Evolutionary conservation across 305 asterid species (phyloP).

Genomic region (Fraxinus ornus): DNA sequence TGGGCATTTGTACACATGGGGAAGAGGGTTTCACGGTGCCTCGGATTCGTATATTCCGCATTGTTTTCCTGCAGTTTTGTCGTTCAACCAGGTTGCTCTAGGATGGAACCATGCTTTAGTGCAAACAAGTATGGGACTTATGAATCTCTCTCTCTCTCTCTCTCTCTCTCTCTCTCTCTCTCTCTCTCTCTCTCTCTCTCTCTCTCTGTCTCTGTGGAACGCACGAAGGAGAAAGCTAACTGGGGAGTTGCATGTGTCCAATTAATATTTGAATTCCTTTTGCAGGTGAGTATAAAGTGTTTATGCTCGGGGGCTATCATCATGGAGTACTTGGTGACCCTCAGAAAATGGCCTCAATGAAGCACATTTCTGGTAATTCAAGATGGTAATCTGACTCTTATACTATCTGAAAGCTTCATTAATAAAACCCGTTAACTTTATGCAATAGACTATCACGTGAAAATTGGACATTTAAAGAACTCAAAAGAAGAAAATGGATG

Average conservation of each 20-base stretch:
- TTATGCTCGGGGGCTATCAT: conserved; percentile 77
- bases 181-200: no score
- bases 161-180: not conserved
- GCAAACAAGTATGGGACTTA: conserved; percentile 45
- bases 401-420: not conserved
- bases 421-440: not conserved
- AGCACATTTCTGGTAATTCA: conserved; percentile 33
- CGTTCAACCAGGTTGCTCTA: conserved; percentile 51
- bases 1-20: conserved; percentile 73
- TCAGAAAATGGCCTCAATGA: conserved; percentile 29
- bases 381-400: conserved; percentile 3
- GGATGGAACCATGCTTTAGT: conserved; percentile 91
- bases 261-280: not conserved
- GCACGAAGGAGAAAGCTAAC: not conserved
- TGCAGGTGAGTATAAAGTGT: conserved; percentile 52
- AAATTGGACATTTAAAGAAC: not conserved
- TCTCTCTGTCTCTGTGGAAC: no score
- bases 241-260: not conserved
- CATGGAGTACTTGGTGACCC: conserved; percentile 55
- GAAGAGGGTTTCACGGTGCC: conserved; percentile 66
- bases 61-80: conserved; percentile 26
- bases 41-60: conserved; percentile 48
- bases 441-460: not conserved
- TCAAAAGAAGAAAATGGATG: not conserved
- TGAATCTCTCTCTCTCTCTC: not conserved